phyloP scores from a whole-genome alignment of 441 rosid species.

The Capsella rubella region DNA sequence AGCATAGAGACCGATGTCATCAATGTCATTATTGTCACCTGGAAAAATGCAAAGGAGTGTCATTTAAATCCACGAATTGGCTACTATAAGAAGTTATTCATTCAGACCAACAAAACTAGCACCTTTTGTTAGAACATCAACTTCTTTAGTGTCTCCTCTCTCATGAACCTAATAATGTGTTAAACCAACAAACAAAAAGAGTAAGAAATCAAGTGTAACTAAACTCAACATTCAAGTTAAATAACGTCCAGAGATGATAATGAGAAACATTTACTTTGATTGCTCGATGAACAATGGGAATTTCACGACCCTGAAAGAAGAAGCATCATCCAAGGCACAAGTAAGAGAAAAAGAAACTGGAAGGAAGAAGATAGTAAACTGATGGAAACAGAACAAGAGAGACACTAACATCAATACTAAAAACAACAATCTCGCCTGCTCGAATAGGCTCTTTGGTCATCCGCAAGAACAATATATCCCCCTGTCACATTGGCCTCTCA shows the following conservation, averaged over 20 bases:
- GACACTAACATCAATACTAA: conserved; percentile 63
- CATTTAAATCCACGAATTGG: not conserved
- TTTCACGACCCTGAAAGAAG: conserved; percentile 58
- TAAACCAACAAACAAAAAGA: not conserved
- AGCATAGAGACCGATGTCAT: conserved; percentile 89
- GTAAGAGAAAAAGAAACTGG: conserved; percentile 20
- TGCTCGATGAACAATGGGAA: conserved; percentile 92
- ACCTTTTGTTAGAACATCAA: conserved; percentile 83
- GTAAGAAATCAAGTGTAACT: not conserved
- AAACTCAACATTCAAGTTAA: not conserved
- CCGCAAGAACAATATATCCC: conserved; percentile 79
- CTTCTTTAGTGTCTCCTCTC: conserved; percentile 52
- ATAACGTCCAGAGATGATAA: conserved; percentile 13
- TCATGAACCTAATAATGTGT: conserved; percentile 63
- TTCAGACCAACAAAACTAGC: conserved; percentile 3
- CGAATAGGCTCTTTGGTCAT: conserved; percentile 86
- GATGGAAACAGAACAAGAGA: not conserved
- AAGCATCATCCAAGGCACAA: conserved; percentile 32
- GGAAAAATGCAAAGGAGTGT: conserved; percentile 24
- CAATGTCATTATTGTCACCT: conserved; percentile 86
- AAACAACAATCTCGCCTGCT: conserved; percentile 86
- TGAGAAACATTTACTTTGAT: conserved; percentile 56
- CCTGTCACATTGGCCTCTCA: conserved; percentile 52
- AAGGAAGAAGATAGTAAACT: not conserved
- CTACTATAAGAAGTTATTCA: not conserved